These are phyloP conservation scores for Avena atlantica DNA, from an alignment of 176 grass and related monocot species.

Conservation along the genomic window DNA sequence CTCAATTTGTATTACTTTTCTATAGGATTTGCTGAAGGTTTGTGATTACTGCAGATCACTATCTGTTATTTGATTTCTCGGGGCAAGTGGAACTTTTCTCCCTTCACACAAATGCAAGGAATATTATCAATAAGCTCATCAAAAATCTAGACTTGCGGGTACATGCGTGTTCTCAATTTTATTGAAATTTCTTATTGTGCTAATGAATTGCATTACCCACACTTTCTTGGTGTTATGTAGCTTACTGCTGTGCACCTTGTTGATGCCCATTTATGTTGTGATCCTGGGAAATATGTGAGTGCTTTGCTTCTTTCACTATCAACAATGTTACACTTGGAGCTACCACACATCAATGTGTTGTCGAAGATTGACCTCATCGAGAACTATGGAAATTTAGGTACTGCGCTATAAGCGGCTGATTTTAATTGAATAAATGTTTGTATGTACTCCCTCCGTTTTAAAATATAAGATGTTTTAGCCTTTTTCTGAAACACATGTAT, in stretches of 20 bases:
- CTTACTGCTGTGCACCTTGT: conserved; percentile 80
- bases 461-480: too few relatives aligned
- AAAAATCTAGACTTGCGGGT: conserved; percentile 87
- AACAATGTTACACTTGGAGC: conserved; percentile 89
- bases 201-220: conserved; percentile 6
- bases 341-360: conserved; percentile 89
- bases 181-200: neutral
- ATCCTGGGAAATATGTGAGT: conserved; percentile 97
- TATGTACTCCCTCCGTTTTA: neutral
- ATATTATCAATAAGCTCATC: conserved; percentile 70
- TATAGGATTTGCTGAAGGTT: conserved; percentile 9
- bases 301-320: conserved; percentile 90
- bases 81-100: conserved; percentile 98
- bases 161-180: conserved; percentile 49
- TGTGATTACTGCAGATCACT: conserved; percentile 75
- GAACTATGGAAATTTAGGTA: conserved; percentile 90
- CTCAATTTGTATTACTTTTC: neutral
- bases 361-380: conserved; percentile 97
- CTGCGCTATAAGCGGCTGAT: conserved; percentile 45
- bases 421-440: neutral
- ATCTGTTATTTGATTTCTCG: conserved; percentile 96
- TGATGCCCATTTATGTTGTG: conserved; percentile 94
- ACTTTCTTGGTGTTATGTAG: conserved; percentile 35
- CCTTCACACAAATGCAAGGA: conserved; percentile 87
- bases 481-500: too few relatives aligned